Evolutionary conservation across 176 grass and related monocot species (phyloP), one percentile per base, ranked within the genome.

Genomic region (Guadua angustifolia): DNA sequence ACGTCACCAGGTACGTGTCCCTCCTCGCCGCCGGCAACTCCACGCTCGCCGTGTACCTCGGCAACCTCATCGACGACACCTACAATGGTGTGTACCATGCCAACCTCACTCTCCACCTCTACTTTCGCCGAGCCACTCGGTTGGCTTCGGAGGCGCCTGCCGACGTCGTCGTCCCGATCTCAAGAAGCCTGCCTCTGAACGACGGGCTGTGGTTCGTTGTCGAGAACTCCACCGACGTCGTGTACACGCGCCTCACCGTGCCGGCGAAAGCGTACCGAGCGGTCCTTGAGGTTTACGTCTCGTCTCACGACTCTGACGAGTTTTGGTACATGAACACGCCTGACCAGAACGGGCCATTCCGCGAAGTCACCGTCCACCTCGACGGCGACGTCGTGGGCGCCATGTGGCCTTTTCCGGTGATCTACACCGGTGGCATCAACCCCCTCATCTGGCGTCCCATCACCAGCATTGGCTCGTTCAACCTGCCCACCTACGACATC

Each of bases 271-370:
- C 87, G 53, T 92, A 94, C 77, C 58, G 85, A 33, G 90, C 90
- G 29, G 84, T 94, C n/a, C 75, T 94, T 16, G 90, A 92, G 72
- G 90, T 94, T 11, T 94, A 90, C 32, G 87, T 92, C 19, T 94
- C 92, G n/a, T 88, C 82, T 81, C 92, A 94, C 62, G 75, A 73
- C 63, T 16, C 71, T 1, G 89, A 92, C 14, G 92, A 94, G 85
- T 79, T 55, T 73, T 94, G 87, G 92, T 94, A 90, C 36, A 79
- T 77, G 3, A 85, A 94, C 79, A 84, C 92, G 9, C 88, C 88
- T 7, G 79, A 88, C 33, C 67, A 88, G 58, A 95, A 92, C n/a
- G 90, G 93, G 3, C 78, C 83, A 0, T 95, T 95, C 52, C 65
- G 90, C 49, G 86, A 92, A 58, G 79, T 95, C 6, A 63, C 68